Evolutionary conservation across 345 rosid genomes (phyloP).

Genomic region (Euphorbia tirucalli): DNA sequence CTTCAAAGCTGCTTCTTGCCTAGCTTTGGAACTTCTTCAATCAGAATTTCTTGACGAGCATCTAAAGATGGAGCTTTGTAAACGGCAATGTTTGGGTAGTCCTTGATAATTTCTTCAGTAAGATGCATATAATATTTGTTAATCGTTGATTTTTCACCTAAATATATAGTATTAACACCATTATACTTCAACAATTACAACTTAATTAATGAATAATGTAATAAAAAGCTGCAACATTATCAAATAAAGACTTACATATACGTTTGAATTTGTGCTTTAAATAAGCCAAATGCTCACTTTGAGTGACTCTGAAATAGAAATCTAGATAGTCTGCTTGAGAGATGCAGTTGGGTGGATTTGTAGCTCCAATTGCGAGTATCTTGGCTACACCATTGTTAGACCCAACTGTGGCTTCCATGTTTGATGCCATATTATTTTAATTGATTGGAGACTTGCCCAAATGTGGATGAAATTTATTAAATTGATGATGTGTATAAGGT

Average conservation of each 20-base stretch:
- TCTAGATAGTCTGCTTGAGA: conserved; percentile 45
- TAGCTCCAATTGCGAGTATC: conserved; percentile 47
- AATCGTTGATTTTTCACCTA: conserved; percentile 79
- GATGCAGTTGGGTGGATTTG: conserved; percentile 45
- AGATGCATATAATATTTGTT: conserved; percentile 64
- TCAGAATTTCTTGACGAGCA: too few species aligned
- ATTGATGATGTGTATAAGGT: too few species aligned
- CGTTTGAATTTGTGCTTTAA: conserved; percentile 54
- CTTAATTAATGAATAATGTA: conserved; percentile 2
- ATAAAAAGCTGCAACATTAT: too few species aligned
- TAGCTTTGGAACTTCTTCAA: too few species aligned
- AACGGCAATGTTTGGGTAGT: conserved; percentile 51
- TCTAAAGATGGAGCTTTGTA: conserved; percentile 70
- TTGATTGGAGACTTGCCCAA: too few species aligned
- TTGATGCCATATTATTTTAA: too few species aligned
- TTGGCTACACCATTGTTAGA: conserved; percentile 2
- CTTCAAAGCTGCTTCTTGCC: too few species aligned
- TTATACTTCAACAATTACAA: too few species aligned
- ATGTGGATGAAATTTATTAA: too few species aligned
- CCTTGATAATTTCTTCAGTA: conserved; percentile 60
- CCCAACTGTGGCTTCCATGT: background rate
- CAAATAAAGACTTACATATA: conserved; percentile 40
- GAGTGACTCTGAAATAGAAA: conserved; percentile 46
- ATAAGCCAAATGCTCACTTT: conserved; percentile 40
- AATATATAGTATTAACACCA: too few species aligned